These are phyloP conservation scores for Tetrahymena thermophila DNA, from an alignment of 73 alveolate genomes.

Conservation along the genomic window DNA sequence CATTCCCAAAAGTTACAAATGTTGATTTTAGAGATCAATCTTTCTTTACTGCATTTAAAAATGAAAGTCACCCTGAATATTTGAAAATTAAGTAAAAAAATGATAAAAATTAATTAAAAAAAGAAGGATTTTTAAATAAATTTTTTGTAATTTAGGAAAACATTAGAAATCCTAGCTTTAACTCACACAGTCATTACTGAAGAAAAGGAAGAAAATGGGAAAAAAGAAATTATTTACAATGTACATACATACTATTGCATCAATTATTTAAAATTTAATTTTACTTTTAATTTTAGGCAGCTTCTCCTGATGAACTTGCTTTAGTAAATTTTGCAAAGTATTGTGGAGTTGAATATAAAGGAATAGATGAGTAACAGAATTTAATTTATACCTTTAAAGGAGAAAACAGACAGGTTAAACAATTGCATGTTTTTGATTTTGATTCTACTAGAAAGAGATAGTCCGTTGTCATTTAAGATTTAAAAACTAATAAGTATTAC, in stretches of 20 bases:
- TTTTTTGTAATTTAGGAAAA: not conserved
- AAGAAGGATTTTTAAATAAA: not conserved
- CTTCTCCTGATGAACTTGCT: constrained; percentile 95
- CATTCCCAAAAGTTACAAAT: constrained; percentile 10
- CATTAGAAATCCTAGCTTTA: constrained; percentile 39
- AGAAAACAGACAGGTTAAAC: constrained; percentile 36
- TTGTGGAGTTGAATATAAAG: constrained; percentile 52
- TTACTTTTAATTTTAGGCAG: constrained; percentile 49
- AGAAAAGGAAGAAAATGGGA: constrained; percentile 14
- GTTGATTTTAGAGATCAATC: constrained; percentile 21
- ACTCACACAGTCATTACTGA: constrained; percentile 83
- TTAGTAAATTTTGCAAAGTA: constrained; percentile 67
- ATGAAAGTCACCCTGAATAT: constrained; percentile 4
- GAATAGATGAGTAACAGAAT: constrained; percentile 22
- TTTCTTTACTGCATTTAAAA: constrained; percentile 4
- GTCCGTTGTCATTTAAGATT: constrained; percentile 73
- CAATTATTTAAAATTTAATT: too few relatives aligned
- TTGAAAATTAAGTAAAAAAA: constrained; percentile 17
- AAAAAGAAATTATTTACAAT: not conserved
- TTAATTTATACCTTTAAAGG: constrained; percentile 44
- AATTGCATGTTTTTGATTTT: constrained; percentile 66
- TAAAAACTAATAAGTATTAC: constrained; percentile 36
- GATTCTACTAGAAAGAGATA: constrained; percentile 82
- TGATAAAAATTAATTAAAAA: constrained; percentile 27
- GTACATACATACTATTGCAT: too few relatives aligned